Evolutionary conservation across 257 asterid genomes (phyloP), one percentile per base, ranked within the genome.

Genomic region (Przewalskia tangutica): DNA sequence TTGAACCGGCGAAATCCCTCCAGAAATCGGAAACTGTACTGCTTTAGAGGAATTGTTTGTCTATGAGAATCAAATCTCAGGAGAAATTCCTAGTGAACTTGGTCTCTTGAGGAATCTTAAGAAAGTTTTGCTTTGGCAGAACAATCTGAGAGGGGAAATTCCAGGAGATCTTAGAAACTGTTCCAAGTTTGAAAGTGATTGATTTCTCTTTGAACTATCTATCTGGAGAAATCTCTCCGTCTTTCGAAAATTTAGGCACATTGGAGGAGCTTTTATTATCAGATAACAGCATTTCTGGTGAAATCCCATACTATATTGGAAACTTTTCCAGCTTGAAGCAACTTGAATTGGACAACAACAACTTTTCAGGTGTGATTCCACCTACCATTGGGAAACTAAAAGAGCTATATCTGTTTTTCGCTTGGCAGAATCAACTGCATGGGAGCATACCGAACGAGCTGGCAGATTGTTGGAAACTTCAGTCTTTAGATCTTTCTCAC

Each of bases 241-340:
- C 91, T 84, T 90, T 91, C 50, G 84, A 82, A 51, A 83, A 79
- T 54, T 83, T 92, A 62, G 81, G 55, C 67, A 27, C 81, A 73
- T 76, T 91, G 85, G 97, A 92, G 86, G 97, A 92, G 85, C 89
- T 92, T 55, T 92, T 92, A 27, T 71, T 92, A 90, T 92, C 97
- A 0, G 95, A 89, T 51, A 92, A 92, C 79, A 77, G 77, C 7
- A 87, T 92, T 82, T 82, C 82, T 48, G 97, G 97, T 2, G 76
- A 55, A 38, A 89, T 92, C 82, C 97, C 95, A 54, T 65, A 66
- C 32, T 91, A 79, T 40, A 77, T 92, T 3, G 97, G 95, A 48
- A 88, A 91, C 83, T 84, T 89, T 73, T 87, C 93, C 44, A 67
- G 80, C 13, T 89, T 92, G 87, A 90, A 66, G 88, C 97, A 92